Conservation (phyloP, 2,329 filamentous ascomycete species). For the Fusarium sp. region DNA sequence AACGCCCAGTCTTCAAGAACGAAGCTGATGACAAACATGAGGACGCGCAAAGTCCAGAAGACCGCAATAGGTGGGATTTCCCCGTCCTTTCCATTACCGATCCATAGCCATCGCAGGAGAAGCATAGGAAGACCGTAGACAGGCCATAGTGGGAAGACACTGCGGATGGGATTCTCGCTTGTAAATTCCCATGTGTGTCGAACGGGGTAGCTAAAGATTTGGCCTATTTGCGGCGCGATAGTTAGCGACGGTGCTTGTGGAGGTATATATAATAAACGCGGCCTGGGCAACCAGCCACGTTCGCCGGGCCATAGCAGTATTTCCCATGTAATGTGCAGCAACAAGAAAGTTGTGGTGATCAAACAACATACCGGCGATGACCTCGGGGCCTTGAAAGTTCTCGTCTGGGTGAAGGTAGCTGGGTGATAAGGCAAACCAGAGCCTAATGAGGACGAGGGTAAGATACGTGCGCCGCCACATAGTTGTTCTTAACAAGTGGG, state of each 20-base stretch:
- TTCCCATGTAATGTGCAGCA: neutral
- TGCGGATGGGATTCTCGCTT: slow-evolving; percentile 86
- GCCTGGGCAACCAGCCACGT: too few relatives aligned
- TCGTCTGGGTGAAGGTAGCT: slow-evolving; percentile 99
- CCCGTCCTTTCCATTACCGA: slow-evolving; percentile 80
- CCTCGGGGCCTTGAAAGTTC: slow-evolving; percentile 98
- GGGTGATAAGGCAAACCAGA: slow-evolving; percentile 93
- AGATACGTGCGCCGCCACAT: slow-evolving; percentile 97
- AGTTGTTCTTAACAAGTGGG: slow-evolving; percentile 45
- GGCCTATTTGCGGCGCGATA: slow-evolving; percentile 64
- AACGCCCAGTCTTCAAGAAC: slow-evolving; percentile 98
- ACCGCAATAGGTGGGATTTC: slow-evolving; percentile 85
- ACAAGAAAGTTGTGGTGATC: slow-evolving; percentile 2
- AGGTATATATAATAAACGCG: neutral
- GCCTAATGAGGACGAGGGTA: slow-evolving; percentile 82
- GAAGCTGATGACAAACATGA: slow-evolving; percentile 96
- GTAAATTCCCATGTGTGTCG: slow-evolving; percentile 97
- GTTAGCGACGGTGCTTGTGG: slow-evolving; percentile 26
- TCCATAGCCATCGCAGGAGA: slow-evolving; percentile 90
- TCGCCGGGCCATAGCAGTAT: neutral
- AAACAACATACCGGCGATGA: slow-evolving; percentile 82
- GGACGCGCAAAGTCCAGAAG: slow-evolving; percentile 86
- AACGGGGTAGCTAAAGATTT: slow-evolving; percentile 92
- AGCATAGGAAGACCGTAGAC: slow-evolving; percentile 95
- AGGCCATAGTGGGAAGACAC: slow-evolving; percentile 96